phyloP scores from a whole-genome alignment of 1,284 basidiomycete species.

The Moesziomyces globuligerus region DNA sequence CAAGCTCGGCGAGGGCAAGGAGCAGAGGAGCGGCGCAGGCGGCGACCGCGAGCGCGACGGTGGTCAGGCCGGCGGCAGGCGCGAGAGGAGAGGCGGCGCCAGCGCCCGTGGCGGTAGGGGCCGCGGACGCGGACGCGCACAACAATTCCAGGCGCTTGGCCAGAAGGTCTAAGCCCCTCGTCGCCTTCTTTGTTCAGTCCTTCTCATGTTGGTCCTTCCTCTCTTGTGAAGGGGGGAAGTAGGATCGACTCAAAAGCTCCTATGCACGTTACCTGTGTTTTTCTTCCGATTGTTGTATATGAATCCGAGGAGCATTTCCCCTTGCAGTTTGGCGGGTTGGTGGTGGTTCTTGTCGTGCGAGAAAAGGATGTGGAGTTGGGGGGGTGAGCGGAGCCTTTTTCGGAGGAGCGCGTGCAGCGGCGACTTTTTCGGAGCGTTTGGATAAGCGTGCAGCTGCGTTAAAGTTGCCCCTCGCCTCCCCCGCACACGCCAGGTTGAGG shows the following conservation, averaged over 20 bases:
- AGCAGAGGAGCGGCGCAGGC: constrained; percentile 35
- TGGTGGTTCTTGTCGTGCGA: no score
- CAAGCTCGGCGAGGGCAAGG: constrained; percentile 75
- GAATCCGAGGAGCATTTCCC: no score
- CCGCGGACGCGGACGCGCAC: constrained; percentile 52
- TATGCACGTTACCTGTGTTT: background rate
- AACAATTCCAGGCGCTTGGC: constrained; percentile 59
- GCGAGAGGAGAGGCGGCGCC: constrained; percentile 58
- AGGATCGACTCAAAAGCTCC: constrained; percentile 23
- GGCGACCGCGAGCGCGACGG: constrained; percentile 50
- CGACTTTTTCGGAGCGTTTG: no score
- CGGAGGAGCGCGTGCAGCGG: no score
- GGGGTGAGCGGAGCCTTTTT: no score
- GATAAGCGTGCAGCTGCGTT: no score
- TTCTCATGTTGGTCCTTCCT: background rate
- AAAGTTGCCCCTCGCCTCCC: no score
- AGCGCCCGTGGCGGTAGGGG: constrained; percentile 60
- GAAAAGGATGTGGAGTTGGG: no score
- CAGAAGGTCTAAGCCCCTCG: constrained; percentile 51
- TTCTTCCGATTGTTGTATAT: no score
- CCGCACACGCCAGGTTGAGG: no score
- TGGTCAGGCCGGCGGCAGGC: constrained; percentile 45
- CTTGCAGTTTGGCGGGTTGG: no score
- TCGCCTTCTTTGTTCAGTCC: background rate
- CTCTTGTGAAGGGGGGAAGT: no score